Conservation (phyloP, 768 basidiomycete species). For the Boletus reticuloceps region DNA sequence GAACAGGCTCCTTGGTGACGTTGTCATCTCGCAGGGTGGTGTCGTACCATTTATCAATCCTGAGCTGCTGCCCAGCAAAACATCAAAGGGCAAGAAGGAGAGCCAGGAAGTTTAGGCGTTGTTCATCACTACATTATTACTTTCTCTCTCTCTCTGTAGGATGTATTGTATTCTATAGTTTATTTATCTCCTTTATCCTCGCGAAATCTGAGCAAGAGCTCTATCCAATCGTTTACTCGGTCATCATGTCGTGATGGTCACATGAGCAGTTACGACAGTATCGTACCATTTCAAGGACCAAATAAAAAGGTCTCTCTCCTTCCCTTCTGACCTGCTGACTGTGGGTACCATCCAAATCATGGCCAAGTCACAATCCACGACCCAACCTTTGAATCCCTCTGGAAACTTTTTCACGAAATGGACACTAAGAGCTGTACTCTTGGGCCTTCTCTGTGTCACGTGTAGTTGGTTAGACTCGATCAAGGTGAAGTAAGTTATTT, state of each 20-base stretch:
- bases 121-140: constrained; percentile 13
- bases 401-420: constrained; percentile 29
- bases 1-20: constrained; percentile 41
- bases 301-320: background rate
- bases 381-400: background rate
- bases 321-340: background rate
- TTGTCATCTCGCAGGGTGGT: constrained; percentile 65
- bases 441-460: constrained; percentile 31
- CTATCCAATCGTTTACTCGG: too few relatives aligned
- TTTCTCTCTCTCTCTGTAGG: constrained; percentile 24
- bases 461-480: constrained; percentile 59
- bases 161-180: constrained; percentile 32
- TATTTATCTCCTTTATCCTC: constrained; percentile 18
- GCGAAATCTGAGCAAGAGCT: too few relatives aligned
- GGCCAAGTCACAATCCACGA: constrained; percentile 5
- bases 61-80: constrained; percentile 52
- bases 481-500: constrained; percentile 45
- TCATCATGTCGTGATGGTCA: too few relatives aligned
- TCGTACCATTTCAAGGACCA: background rate
- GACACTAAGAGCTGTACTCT: constrained; percentile 26
- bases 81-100: constrained; percentile 52
- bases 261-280: too few relatives aligned
- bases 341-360: too few relatives aligned
- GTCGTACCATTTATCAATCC: constrained; percentile 52
- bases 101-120: constrained; percentile 41